Conservation (phyloP, 2,329 filamentous ascomycete species). For the Fusarium subtropicale region DNA sequence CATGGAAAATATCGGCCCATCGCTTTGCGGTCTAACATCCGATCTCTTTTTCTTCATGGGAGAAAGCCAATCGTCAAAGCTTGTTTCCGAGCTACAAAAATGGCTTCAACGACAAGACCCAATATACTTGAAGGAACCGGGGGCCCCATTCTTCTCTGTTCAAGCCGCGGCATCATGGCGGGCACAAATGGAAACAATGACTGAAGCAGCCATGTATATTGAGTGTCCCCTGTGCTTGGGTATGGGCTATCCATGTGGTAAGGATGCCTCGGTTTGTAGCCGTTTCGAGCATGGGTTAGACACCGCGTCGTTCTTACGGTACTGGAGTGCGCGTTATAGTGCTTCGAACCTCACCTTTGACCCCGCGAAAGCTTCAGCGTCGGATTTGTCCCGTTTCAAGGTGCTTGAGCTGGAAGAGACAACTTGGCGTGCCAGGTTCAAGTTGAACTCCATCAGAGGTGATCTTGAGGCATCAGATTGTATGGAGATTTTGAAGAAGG, state of each 20-base stretch:
- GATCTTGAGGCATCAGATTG: neutral
- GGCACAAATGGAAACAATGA: neutral
- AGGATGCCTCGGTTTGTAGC: neutral
- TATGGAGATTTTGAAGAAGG: constrained; percentile 1
- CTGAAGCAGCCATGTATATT: neutral
- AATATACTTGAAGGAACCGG: neutral
- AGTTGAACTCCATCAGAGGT: neutral
- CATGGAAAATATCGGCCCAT: constrained; percentile 17
- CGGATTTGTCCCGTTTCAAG: neutral
- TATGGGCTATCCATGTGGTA: neutral
- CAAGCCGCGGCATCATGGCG: constrained; percentile 9
- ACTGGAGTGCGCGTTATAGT: constrained; percentile 16
- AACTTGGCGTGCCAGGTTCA: constrained; percentile 7
- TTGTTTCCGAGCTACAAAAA: neutral
- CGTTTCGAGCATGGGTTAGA: neutral
- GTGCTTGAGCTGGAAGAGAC: constrained; percentile 15
- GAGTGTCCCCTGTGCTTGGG: neutral
- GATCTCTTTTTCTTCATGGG: constrained; percentile 17
- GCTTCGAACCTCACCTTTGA: neutral
- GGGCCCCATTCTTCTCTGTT: constrained; percentile 7
- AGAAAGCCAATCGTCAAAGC: constrained; percentile 1
- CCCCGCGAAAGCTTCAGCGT: neutral
- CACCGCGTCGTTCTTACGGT: neutral
- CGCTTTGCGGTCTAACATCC: constrained; percentile 5
- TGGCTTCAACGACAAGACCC: constrained; percentile 12